Evolutionary conservation across 2,329 filamentous ascomycete species (phyloP), one percentile per base, ranked within the genome.

Genomic region (Colletotrichum plurivorum): DNA sequence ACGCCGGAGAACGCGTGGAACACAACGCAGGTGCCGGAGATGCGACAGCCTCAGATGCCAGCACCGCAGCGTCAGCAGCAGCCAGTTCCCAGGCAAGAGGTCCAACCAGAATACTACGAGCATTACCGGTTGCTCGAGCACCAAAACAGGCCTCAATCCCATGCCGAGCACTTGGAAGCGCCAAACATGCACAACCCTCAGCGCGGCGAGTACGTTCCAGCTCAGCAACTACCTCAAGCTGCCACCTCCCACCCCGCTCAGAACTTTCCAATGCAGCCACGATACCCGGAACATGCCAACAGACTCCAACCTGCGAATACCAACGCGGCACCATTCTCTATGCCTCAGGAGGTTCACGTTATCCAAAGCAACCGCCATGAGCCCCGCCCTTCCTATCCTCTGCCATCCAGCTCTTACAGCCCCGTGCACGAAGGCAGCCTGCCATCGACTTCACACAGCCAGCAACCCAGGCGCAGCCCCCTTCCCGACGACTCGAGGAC

Each of bases 281-380:
- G 62, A 27, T 66, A 60, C 41, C 22, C 55, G 36, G 66, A 69
- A 41, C 55, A 60, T 13, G n/a, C 66, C 13, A 52, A 18, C 45
- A 55, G 66, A 27, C 49, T 61, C 15, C 66, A 62, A 13, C 36
- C 51, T n/a, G 43, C 55, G 12, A 15, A 27, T 25, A 15, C 51
- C 16, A n/a, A 36, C 6, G 12, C 46, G 5, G 53, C 45, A 16
- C 57, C 66, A 2, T 66, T 69, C 10, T 39, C 55, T 15, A 13
- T 64, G 51, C 46, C 59, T 13, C 62, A 66, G 20, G 66, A 69
- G 55, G 66, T 69, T 10, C 62, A 69, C 43, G 22, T 69, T 12
- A 56, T 69, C 12, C 66, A 69, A 49, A 66, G 55, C 62, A 66
- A 46, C 55, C 66, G 66, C 51, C 55, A 54, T 8, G 55, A 66